Percentiles rank a stretch among this genome's conserved stretches.
Evolutionary conservation across 2,329 filamentous ascomycete genomes (phyloP).

Genomic region (Ascochyta clinopodiicola): DNA sequence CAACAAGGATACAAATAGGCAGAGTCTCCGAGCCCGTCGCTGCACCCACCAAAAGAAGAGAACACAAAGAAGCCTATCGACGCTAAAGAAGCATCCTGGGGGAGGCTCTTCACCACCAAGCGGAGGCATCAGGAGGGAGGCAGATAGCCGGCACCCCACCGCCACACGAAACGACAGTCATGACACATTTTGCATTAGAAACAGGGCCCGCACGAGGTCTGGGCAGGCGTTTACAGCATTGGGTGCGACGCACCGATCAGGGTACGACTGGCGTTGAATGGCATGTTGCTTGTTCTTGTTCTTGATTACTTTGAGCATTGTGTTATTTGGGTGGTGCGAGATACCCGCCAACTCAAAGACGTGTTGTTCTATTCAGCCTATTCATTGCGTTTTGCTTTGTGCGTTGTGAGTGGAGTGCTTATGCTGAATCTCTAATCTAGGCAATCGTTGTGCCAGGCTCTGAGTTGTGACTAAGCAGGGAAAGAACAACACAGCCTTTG

Average conservation of each 20-base stretch:
- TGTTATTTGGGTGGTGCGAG: background rate
- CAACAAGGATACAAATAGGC: conserved; percentile 14
- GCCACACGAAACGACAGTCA: conserved; percentile 10
- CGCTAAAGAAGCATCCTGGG: background rate
- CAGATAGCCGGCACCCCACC: background rate
- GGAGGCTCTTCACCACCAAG: background rate
- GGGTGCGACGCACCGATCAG: background rate
- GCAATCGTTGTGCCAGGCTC: background rate
- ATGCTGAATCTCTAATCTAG: background rate
- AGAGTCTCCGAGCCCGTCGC: background rate
- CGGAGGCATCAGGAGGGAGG: background rate
- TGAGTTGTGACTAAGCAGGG: no score
- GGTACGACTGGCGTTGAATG: conserved; percentile 5
- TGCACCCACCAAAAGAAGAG: background rate
- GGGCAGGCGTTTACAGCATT: conserved; percentile 16
- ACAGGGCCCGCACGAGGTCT: conserved; percentile 1
- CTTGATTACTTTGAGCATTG: conserved; percentile 2
- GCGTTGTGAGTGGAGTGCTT: background rate
- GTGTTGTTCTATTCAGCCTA: background rate
- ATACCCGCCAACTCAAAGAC: background rate
- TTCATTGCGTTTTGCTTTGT: background rate
- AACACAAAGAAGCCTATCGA: background rate
- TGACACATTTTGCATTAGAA: conserved; percentile 19
- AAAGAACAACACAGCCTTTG: no score
- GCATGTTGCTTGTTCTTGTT: background rate